Evolutionary conservation across 371 early-diverging fungal species (phyloP).

Genomic region (Blakeslea trispora): DNA sequence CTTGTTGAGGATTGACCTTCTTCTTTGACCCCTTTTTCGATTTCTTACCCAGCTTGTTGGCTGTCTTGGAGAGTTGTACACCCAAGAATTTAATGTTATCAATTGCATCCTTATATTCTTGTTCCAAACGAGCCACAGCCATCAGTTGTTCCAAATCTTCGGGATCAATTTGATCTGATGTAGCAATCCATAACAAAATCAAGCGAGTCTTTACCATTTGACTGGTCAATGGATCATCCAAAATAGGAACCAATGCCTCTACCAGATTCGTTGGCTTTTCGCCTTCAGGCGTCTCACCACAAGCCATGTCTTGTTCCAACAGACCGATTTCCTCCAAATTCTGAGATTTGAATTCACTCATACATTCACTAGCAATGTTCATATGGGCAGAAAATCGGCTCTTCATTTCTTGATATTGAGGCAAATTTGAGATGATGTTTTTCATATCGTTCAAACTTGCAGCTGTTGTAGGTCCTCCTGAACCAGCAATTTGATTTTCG

Average conservation of each 20-base stretch:
- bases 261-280: constrained; percentile 72
- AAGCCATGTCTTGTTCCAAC: constrained; percentile 89
- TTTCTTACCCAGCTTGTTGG: constrained; percentile 44
- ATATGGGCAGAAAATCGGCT: constrained; percentile 91
- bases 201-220: constrained; percentile 82
- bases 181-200: constrained; percentile 83
- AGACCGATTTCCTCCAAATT: constrained; percentile 72
- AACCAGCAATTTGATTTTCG: constrained; percentile 54
- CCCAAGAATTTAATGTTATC: constrained; percentile 75
- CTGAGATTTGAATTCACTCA: constrained; percentile 72
- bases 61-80: constrained; percentile 54
- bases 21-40: constrained; percentile 45
- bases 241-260: constrained; percentile 79
- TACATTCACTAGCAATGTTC: constrained; percentile 89
- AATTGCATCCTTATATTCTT: constrained; percentile 77
- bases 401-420: constrained; percentile 93
- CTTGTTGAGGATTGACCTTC: constrained; percentile 48
- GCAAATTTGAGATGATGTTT: constrained; percentile 84
- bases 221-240: constrained; percentile 74
- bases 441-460: constrained; percentile 84
- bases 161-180: constrained; percentile 63
- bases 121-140: constrained; percentile 72
- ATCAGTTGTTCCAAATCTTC: constrained; percentile 71
- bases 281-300: constrained; percentile 87
- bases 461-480: constrained; percentile 58